A percentile compares a stretch with the other conserved stretches of the same genome.
phyloP scores from a whole-genome alignment of 164 flowering plant species.

The Taxillus chinensis region DNA sequence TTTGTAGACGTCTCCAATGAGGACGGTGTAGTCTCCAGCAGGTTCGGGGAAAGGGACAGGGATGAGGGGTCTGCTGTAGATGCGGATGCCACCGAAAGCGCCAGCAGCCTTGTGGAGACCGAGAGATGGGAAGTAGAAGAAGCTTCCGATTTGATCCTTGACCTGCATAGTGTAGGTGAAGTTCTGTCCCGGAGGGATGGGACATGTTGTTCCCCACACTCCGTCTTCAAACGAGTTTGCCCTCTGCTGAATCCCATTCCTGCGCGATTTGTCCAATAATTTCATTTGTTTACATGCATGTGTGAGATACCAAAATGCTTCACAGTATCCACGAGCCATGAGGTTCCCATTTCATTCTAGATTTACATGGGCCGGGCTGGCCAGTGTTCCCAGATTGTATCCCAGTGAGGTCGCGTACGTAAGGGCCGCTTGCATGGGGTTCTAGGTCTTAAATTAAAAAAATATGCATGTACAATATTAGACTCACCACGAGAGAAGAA shows the following conservation, averaged over 20 bases:
- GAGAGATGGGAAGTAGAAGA: constrained; percentile 73
- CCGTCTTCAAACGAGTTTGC: constrained; percentile 78
- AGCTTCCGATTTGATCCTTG: constrained; percentile 87
- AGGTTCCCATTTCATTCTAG: too few species aligned
- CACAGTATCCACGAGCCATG: too few species aligned
- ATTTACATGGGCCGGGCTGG: too few species aligned
- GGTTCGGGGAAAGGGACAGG: constrained; percentile 74
- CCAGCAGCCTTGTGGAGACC: constrained; percentile 83
- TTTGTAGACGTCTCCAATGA: constrained; percentile 81
- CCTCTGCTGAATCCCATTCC: constrained; percentile 85
- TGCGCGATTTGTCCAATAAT: constrained; percentile 5
- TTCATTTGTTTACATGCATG: neutral
- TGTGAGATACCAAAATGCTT: neutral
- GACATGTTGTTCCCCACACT: constrained; percentile 77
- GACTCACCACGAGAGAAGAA: constrained; percentile 69
- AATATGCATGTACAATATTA: neutral
- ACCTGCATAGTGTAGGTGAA: constrained; percentile 68
- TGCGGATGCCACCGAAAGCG: constrained; percentile 62
- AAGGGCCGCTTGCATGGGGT: too few species aligned
- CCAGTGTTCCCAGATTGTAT: too few species aligned
- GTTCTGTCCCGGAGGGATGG: constrained; percentile 78
- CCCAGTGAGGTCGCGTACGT: too few species aligned
- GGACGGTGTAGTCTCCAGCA: constrained; percentile 52
- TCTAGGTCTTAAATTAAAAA: too few species aligned
- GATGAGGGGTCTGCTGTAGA: constrained; percentile 59